Base-by-base conservation (phyloP, 495 filamentous ascomycete genomes). In the Clavariopsis aquatica region DNA sequence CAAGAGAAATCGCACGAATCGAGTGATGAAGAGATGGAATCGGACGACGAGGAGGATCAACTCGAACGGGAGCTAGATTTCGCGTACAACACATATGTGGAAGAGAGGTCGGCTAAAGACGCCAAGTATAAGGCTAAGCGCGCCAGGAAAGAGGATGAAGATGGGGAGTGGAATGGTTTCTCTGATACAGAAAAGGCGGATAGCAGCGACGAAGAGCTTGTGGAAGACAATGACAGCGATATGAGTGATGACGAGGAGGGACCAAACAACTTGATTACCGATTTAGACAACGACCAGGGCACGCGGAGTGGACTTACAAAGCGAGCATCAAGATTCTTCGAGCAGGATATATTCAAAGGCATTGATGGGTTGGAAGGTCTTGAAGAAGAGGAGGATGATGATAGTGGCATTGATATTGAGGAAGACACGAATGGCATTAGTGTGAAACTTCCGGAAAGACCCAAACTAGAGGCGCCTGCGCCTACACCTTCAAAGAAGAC, bases 111-210 rank as follows among this genome's bases (percentile, higher is more conserved):
- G 52, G 87, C 89, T 36, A 72, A 80, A 15, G 92, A 96, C 72
- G 86, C 92, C 5, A 98, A 96, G 70, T 87, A 89, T 71, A 85
- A 89, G 29, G 90, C 93, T 10, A 97, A 96, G 80, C 93, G 90
- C 72, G 86, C 89, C 13, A 82, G 94, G 57, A 87, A 90, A 71
- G 86, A 93, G 68, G 86, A 90, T 53, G 85, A 88, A 55, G 91
- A 93, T 68, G 90, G 88, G 0, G 93, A 96, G 69, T 98, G 91
- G 87, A 88, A 92, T 53, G 94, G 95, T 2, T 88, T 98, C 67
- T 92, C 91, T 20, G 92, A 87, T 24, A 78, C 80, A 23, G 84
- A 84, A 66, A 72, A 75, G 27, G 62, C 69, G 22, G 72, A 70
- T 17, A 75, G 71, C 59, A 71, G 66, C 62, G 76, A 78, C 24